Conservation (phyloP, 148 eudicot species). For the Euryodendron excelsum region DNA sequence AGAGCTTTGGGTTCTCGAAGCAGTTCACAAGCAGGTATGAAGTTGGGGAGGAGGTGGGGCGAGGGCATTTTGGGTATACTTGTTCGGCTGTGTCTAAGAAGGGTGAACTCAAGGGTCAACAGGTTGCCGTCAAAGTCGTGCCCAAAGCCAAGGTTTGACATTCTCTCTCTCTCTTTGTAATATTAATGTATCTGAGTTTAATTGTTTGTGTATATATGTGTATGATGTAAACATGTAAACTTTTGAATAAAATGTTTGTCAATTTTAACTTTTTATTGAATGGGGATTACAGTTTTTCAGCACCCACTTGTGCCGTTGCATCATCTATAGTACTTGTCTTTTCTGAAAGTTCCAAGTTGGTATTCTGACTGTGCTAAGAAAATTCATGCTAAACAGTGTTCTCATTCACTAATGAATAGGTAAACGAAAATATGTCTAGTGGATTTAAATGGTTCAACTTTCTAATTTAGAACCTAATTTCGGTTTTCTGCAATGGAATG, state of each 20-base stretch:
- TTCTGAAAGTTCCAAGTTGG: background rate
- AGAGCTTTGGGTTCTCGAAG: conserved; percentile 55
- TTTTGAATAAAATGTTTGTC: no score
- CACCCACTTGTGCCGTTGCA: background rate
- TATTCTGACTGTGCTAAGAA: background rate
- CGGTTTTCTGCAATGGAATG: no score
- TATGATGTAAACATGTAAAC: no score
- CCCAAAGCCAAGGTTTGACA: conserved; percentile 52
- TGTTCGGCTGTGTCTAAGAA: conserved; percentile 44
- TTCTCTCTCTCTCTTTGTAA: background rate
- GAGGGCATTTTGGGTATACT: conserved; percentile 74
- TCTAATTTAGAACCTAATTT: background rate
- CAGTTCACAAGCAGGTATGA: conserved; percentile 43
- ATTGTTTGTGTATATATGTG: no score
- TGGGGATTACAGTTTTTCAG: background rate
- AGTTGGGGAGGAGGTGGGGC: conserved; percentile 60
- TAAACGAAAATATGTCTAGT: no score
- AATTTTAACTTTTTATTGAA: no score
- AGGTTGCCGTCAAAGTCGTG: conserved; percentile 63
- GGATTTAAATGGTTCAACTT: background rate
- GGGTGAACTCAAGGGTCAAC: conserved; percentile 44
- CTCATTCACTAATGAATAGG: no score
- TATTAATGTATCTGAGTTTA: background rate
- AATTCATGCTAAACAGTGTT: background rate
- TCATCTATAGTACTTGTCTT: no score